A percentile compares a stretch with the other conserved stretches of the same genome.
phyloP scores from a whole-genome alignment of 148 eudicot genomes.

The Heliamphora exappendiculata region DNA sequence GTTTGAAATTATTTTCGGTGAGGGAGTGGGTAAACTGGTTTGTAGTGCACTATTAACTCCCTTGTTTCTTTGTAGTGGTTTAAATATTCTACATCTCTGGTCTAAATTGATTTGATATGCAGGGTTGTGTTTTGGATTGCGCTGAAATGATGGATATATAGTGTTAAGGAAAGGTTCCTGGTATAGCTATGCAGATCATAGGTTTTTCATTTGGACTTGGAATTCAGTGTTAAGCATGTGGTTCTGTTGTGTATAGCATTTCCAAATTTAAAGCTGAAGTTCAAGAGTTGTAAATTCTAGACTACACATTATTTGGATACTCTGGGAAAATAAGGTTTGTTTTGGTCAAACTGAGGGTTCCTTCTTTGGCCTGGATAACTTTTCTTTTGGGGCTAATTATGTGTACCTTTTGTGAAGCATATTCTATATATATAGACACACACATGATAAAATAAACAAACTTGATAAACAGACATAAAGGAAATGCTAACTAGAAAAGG shows the following conservation, averaged over 20 bases:
- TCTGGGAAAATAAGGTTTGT: not conserved
- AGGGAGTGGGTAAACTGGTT: constrained; percentile 93
- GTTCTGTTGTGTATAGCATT: not conserved
- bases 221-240: not conserved
- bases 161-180: constrained; percentile 85
- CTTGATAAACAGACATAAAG: too few relatives aligned
- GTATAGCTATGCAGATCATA: constrained; percentile 86
- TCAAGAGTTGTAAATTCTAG: not conserved
- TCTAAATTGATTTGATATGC: constrained; percentile 20
- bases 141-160: constrained; percentile 78
- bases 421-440: too few relatives aligned
- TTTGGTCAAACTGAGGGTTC: not conserved
- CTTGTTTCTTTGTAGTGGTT: constrained; percentile 3
- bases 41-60: constrained; percentile 19
- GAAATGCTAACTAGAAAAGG: too few relatives aligned
- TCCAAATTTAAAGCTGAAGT: not conserved
- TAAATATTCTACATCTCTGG: not conserved
- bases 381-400: not conserved
- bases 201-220: constrained; percentile 32
- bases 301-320: not conserved
- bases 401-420: too few relatives aligned
- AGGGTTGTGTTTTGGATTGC: constrained; percentile 96
- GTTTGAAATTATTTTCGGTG: constrained; percentile 91
- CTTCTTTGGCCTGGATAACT: not conserved
- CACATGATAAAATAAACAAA: too few relatives aligned